Evolutionary conservation across 2,329 filamentous ascomycete species (phyloP), one percentile per base, ranked within the genome.

Genomic region (Alternaria triticimaculans): DNA sequence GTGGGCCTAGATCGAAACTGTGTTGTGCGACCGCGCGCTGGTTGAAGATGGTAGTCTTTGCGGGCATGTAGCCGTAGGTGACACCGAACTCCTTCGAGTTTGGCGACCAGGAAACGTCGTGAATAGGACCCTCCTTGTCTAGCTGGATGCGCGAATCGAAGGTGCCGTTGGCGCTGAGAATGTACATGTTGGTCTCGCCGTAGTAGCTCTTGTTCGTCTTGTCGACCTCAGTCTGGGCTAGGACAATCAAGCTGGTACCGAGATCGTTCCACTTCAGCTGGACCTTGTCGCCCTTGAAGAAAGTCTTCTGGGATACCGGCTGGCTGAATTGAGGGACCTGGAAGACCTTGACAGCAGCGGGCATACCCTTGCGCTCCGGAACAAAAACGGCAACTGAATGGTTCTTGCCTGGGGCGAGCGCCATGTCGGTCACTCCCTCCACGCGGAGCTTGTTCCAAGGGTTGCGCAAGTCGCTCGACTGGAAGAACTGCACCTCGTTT

Each of bases 151-250:
- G 90, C 62, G 95, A 96, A 81, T 99, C 96, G 76, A 98, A 96
- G 51, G 90, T 89, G 67, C 94, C 95, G 76, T 92, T 96, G 68
- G 94, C 92, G 81, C 93, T 97, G 67, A 99, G 87, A 72, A 99
- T 87, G 83, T 98, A 98, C 78, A 99, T 89, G 68, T 93, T 98
- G 10, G 96, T 98, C 84, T 99, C 96, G 78, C 96, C 96, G 74
- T 99, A 99, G 84, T 99, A 99, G 83, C 93, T 97, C 89, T 98
- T 98, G 82, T 96, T 96, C 62, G 94, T 94, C 84, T 96, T 96
- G 83, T 99, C 96, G 58, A 98, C 96, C 67, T 99, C 96, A 30
- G 96, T 99, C 84, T 98, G 94, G 60, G 96, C 95, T 75, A 99
- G 88, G 70, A 98, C 95, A 76, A 99, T 92, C 78, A 98, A 82